Base-by-base conservation (phyloP, 73 alveolate genomes). In the Stentor coeruleus region DNA sequence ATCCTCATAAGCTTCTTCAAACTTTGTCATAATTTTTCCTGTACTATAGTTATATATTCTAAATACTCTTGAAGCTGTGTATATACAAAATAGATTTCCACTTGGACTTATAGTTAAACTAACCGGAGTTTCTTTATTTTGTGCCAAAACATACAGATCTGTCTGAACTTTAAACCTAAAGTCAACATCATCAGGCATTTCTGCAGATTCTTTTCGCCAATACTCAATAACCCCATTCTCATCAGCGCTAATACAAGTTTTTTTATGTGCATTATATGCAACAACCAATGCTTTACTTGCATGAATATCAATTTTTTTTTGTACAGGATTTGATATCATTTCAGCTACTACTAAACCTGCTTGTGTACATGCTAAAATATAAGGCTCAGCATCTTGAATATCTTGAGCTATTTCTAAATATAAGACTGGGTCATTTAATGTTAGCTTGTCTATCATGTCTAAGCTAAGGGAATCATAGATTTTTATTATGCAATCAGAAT, bases 381-480 rank as follows among this genome's bases (percentile, higher is more conserved):
- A 3, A 59, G 3, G 42, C 20, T 81, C 74, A 81, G 76, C 28
- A 57, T 11, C 76, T 57, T 85, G 82, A 14, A 88, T 86, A 39
- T 82, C 85, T 20, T 89, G 77, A 3, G 88, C 95, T 76, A 95
- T 91, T 79, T 93, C 97, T 66, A 97, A 89, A 74, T 87, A 82
- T 49, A 76, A 82, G 4, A 98, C 97, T 60, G 80, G 75, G 81
- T 85, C 91, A 20, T 82, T 90, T 37, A 95, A 82, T 37, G 90
- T 91, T 74, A 92, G 82, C 86, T 89, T 88, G 85, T 95, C 91
- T 58, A 94, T 85, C 89, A 95, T 79, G 84, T 94, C 98, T 36
- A 90, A 81, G 82, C 90, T 92, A 55, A 82, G 75, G 39, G 93
- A 85, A 85, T 95, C 99, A 88, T 88, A 95, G 38, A 94, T 89